phyloP scores from a whole-genome alignment of 2,329 filamentous ascomycete species.

The Rhynchosporium agropyri region DNA sequence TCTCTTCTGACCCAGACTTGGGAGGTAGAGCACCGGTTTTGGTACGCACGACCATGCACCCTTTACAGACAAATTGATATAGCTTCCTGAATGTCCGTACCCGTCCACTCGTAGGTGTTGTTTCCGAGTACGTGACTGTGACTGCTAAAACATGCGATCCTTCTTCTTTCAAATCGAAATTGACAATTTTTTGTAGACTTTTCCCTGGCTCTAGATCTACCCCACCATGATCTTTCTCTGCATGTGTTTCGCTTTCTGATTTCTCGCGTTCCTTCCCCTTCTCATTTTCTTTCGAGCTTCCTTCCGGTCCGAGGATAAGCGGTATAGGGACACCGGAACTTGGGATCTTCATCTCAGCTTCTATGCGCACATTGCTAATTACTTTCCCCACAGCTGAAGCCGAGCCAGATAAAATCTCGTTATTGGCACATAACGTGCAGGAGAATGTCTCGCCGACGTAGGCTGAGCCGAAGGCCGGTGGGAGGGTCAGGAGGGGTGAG shows the following conservation, averaged over 20 bases:
- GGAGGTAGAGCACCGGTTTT: constrained; percentile 67
- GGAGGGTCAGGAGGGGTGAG: constrained; percentile 74
- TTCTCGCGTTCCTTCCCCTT: constrained; percentile 23
- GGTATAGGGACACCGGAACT: constrained; percentile 60
- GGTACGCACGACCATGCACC: constrained; percentile 85
- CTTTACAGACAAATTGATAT: constrained; percentile 94
- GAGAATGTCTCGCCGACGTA: constrained; percentile 96
- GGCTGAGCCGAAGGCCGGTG: constrained; percentile 87
- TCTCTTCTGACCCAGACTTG: constrained; percentile 31
- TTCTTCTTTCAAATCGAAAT: constrained; percentile 89
- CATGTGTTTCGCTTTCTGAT: constrained; percentile 20
- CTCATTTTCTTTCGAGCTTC: constrained; percentile 10
- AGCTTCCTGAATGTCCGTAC: constrained; percentile 89
- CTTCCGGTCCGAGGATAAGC: constrained; percentile 55
- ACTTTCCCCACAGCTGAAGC: constrained; percentile 43
- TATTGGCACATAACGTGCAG: constrained; percentile 95
- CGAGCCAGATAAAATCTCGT: constrained; percentile 62
- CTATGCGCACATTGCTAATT: constrained; percentile 77
- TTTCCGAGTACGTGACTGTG: constrained; percentile 92
- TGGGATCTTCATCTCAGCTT: constrained; percentile 95
- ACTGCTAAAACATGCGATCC: constrained; percentile 92
- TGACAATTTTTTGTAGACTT: constrained; percentile 79
- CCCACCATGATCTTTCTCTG: constrained; percentile 23
- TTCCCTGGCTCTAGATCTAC: constrained; percentile 61
- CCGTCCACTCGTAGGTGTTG: constrained; percentile 67